Evolutionary conservation across 768 basidiomycete species (phyloP).

Genomic region (Boletus sp.): DNA sequence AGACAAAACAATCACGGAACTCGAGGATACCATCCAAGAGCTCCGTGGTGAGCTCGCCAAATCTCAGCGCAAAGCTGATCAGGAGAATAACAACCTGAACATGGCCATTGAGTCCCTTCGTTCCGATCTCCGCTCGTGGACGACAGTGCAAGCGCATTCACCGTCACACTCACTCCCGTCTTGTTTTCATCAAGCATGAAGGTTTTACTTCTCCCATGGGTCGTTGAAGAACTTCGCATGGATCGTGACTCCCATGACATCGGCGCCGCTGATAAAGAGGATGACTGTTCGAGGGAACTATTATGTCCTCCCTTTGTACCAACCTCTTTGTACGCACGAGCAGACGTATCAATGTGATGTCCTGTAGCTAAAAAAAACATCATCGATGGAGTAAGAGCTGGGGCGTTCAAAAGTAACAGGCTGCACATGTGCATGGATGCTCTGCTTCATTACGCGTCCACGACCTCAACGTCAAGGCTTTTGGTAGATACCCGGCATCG

Average conservation of each 20-base stretch:
- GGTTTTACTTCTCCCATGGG: not conserved
- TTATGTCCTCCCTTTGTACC: no score
- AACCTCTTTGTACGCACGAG: no score
- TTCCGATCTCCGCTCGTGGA: not conserved
- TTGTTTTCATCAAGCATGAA: not conserved
- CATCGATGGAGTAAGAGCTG: no score
- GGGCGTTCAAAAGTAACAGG: no score
- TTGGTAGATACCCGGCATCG: no score
- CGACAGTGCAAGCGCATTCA: no score
- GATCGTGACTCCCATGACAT: not conserved
- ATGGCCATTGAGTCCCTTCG: conserved; percentile 2
- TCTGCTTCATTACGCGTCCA: no score
- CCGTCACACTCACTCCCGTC: not conserved
- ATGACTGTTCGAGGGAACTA: no score
- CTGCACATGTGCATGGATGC: no score
- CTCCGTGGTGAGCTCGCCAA: not conserved
- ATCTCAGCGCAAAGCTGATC: not conserved
- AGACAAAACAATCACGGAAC: conserved; percentile 3
- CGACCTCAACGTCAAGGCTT: no score
- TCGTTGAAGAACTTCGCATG: not conserved
- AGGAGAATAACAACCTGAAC: not conserved
- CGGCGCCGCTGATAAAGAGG: not conserved
- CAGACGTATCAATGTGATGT: no score
- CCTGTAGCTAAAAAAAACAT: no score
- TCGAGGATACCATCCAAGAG: conserved; percentile 1